Percentiles rank a stretch among this genome's conserved stretches.
These are phyloP conservation scores for Kodamaea plutei DNA, from an alignment of 1,139 yeast species.

Conservation along the genomic window DNA sequence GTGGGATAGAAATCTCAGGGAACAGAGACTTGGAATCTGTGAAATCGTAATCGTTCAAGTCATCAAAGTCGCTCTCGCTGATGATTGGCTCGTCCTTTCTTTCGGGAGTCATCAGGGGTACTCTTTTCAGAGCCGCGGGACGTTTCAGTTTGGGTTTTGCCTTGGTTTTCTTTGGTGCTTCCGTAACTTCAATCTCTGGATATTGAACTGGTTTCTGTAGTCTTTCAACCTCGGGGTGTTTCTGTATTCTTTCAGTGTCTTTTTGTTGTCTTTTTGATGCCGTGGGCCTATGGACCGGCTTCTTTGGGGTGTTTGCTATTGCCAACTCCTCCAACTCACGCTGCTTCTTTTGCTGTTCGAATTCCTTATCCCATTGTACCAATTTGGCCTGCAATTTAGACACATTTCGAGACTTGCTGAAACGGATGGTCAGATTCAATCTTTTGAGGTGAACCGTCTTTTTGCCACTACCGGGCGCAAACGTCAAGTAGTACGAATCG, in stretches of 20 bases:
- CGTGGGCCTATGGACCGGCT: neutral
- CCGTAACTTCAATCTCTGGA: conserved; percentile 1
- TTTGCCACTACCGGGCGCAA: conserved; percentile 14
- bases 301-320: neutral
- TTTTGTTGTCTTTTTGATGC: conserved; percentile 3
- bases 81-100: conserved; percentile 22
- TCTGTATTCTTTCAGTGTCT: conserved; percentile 1
- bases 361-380: conserved; percentile 13
- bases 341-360: conserved; percentile 1
- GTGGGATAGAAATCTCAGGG: conserved; percentile 9
- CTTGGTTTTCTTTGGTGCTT: conserved; percentile 2
- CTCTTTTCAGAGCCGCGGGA: conserved; percentile 16
- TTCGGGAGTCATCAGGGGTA: conserved; percentile 17
- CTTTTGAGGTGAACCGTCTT: conserved; percentile 20
- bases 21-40: conserved; percentile 9
- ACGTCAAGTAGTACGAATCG: conserved; percentile 32
- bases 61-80: conserved; percentile 38
- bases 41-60: conserved; percentile 22
- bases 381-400: conserved; percentile 16
- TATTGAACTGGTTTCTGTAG: neutral
- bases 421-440: conserved; percentile 31
- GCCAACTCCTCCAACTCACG: conserved; percentile 1
- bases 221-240: neutral
- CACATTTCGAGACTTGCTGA: conserved; percentile 36
- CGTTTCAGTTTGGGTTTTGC: conserved; percentile 1